phyloP scores from a whole-genome alignment of 2,329 filamentous ascomycete genomes.

The Exophiala viscosa region DNA sequence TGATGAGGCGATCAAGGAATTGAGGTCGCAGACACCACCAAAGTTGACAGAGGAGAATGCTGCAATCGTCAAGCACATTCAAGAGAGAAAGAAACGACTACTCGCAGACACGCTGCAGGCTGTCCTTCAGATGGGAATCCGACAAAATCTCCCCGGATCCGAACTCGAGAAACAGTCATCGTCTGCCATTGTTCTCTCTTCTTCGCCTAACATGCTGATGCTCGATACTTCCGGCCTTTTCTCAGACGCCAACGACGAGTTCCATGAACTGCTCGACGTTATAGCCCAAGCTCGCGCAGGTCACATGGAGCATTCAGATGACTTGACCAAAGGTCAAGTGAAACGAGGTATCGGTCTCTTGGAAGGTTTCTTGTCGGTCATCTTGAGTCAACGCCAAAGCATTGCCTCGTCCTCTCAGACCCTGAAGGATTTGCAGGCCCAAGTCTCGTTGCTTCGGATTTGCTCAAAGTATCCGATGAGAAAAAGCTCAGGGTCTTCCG shows the following conservation, averaged over 20 bases:
- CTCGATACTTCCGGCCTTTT: slow-evolving; percentile 25
- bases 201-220: slow-evolving; percentile 40
- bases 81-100: slow-evolving; percentile 81
- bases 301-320: slow-evolving; percentile 72
- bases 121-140: slow-evolving; percentile 83
- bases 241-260: slow-evolving; percentile 62
- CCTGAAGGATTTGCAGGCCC: slow-evolving; percentile 29
- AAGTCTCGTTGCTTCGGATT: slow-evolving; percentile 7
- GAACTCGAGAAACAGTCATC: slow-evolving; percentile 70
- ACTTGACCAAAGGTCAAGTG: slow-evolving; percentile 77
- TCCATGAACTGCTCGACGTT: slow-evolving; percentile 74
- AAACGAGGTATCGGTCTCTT: slow-evolving; percentile 75
- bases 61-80: slow-evolving; percentile 77
- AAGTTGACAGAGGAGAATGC: slow-evolving; percentile 85
- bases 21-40: slow-evolving; percentile 78
- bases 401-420: slow-evolving; percentile 34
- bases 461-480: neutral
- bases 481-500: neutral
- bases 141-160: slow-evolving; percentile 72
- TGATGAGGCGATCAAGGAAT: slow-evolving; percentile 63
- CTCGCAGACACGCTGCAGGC: slow-evolving; percentile 84
- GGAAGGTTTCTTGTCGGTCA: slow-evolving; percentile 71
- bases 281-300: slow-evolving; percentile 65
- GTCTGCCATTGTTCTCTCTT: slow-evolving; percentile 65
- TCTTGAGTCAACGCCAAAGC: slow-evolving; percentile 38